Conservation (phyloP, 345 rosid species). For the Gossypium turneri region DNA sequence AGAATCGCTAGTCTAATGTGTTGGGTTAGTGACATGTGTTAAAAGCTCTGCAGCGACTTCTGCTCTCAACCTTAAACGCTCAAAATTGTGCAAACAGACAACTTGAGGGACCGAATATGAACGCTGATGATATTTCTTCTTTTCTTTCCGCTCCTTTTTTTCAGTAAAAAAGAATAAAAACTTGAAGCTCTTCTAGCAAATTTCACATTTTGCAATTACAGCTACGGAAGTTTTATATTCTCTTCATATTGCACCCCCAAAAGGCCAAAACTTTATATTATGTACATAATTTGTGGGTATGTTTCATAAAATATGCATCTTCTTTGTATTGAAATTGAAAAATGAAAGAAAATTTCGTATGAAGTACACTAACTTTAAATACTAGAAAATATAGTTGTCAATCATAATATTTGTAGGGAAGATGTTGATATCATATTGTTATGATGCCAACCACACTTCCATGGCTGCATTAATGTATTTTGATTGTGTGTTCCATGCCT, state of each 20-base stretch:
- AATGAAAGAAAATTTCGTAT: no score
- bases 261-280: not conserved
- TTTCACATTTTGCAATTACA: not conserved
- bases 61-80: constrained; percentile 31
- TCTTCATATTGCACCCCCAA: not conserved
- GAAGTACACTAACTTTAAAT: no score
- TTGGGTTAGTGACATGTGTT: constrained; percentile 32
- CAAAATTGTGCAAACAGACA: not conserved
- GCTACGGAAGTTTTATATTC: not conserved
- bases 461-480: not conserved
- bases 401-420: not conserved
- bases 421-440: not conserved
- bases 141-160: not conserved
- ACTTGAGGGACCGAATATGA: not conserved
- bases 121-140: not conserved
- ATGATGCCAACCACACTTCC: not conserved
- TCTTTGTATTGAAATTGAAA: not conserved
- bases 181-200: not conserved
- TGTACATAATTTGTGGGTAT: not conserved
- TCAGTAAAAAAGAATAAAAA: not conserved
- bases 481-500: not conserved
- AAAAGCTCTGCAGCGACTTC: constrained; percentile 29
- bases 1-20: constrained; percentile 19
- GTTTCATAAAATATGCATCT: not conserved
- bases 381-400: not conserved